Evolutionary conservation across 2,329 filamentous ascomycete species (phyloP).

Genomic region (Phyllosticta citriasiana): DNA sequence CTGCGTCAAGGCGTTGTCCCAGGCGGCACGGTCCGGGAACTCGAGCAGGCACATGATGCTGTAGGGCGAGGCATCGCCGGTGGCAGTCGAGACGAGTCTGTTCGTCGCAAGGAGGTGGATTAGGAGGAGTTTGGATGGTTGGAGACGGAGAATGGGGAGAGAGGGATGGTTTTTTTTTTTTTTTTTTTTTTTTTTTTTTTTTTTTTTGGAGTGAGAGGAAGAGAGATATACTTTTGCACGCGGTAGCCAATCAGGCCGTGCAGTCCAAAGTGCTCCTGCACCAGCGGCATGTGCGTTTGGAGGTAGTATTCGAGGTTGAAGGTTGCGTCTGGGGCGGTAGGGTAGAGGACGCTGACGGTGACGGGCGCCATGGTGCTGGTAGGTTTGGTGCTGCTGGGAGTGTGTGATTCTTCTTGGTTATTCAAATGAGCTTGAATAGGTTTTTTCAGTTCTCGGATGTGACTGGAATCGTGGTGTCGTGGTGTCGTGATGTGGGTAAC

Average conservation of each 20-base stretch:
- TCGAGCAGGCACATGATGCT: conserved; percentile 25
- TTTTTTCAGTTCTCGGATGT: background rate
- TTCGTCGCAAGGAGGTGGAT: conserved; percentile 16
- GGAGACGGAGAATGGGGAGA: background rate
- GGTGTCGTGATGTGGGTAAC: too few species aligned
- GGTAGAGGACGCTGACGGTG: conserved; percentile 15
- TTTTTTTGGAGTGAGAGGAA: background rate
- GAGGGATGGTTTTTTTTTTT: background rate
- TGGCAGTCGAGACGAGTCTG: conserved; percentile 15
- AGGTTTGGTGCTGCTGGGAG: background rate
- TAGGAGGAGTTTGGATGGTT: background rate
- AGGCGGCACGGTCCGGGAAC: conserved; percentile 18
- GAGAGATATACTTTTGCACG: background rate
- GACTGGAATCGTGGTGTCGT: too few species aligned
- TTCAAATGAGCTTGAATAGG: background rate
- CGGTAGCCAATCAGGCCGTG: conserved; percentile 21
- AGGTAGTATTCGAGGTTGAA: conserved; percentile 33
- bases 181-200: too few species aligned
- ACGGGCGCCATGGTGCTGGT: conserved; percentile 12
- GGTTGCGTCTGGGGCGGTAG: conserved; percentile 16
- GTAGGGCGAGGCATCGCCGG: conserved; percentile 19
- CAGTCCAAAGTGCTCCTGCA: conserved; percentile 20
- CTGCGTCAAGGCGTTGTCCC: conserved; percentile 18
- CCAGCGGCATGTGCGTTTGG: conserved; percentile 29
- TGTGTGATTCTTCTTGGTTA: background rate